phyloP scores from a whole-genome alignment of 2,329 filamentous ascomycete species.

The Cladobotryum mycophilum region DNA sequence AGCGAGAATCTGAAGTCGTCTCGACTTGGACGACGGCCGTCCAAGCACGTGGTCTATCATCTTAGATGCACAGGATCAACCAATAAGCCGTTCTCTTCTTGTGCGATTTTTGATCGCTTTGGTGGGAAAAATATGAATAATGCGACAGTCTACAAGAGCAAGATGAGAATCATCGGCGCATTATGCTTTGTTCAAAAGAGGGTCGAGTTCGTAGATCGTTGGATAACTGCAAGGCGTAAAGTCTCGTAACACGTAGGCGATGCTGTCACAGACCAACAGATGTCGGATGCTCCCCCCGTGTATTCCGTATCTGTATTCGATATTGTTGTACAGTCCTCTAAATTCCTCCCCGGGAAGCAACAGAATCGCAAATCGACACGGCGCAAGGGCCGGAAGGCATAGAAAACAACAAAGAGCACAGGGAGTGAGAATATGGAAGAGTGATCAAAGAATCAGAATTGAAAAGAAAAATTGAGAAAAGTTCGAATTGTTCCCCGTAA shows the following conservation, averaged over 20 bases:
- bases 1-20: conserved; percentile 85
- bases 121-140: no score
- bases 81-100: not conserved
- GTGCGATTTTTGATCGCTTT: not conserved
- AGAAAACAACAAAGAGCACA: not conserved
- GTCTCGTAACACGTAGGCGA: no score
- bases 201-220: not conserved
- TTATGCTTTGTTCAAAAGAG: not conserved
- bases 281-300: no score
- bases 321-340: no score
- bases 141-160: not conserved
- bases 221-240: not conserved
- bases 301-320: no score
- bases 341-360: not conserved
- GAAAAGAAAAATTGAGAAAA: not conserved
- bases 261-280: no score
- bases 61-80: conserved; percentile 2
- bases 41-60: conserved; percentile 87
- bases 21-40: conserved; percentile 82
- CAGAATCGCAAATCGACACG: not conserved
- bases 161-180: not conserved
- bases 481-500: not conserved
- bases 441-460: not conserved
- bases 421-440: not conserved
- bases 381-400: conserved; percentile 3